Evolutionary conservation across 495 filamentous ascomycete species (phyloP).

Genomic region (Aspergillus nidulans): DNA sequence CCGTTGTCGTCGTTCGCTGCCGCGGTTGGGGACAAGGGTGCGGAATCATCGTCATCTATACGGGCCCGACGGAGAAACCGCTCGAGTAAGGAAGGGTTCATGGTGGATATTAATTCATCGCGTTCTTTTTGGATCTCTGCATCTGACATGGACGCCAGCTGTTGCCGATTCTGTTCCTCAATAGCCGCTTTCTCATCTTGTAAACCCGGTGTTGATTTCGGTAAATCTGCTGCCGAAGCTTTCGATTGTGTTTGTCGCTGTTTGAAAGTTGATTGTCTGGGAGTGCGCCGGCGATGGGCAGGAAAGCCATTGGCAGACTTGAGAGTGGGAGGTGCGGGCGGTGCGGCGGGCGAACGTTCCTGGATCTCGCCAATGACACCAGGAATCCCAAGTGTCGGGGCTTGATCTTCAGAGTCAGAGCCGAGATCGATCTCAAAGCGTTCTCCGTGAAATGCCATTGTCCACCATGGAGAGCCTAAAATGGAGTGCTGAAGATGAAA

Average conservation of each 20-base stretch:
- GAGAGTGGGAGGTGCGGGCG: conserved; percentile 54
- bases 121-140: conserved; percentile 74
- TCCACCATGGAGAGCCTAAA: neutral
- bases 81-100: conserved; percentile 70
- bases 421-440: conserved; percentile 55
- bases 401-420: conserved; percentile 32
- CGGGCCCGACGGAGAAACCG: conserved; percentile 73
- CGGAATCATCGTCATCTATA: conserved; percentile 55
- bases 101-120: conserved; percentile 62
- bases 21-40: neutral
- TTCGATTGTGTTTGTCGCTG: conserved; percentile 48
- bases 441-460: conserved; percentile 57
- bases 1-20: neutral
- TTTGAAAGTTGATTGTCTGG: conserved; percentile 69
- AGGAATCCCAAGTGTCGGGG: conserved; percentile 26
- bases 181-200: conserved; percentile 61
- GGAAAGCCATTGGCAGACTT: conserved; percentile 77
- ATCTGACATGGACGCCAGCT: conserved; percentile 72
- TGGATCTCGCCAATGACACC: conserved; percentile 70
- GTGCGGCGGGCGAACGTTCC: conserved; percentile 57
- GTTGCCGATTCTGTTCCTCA: conserved; percentile 73
- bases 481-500: conserved; percentile 1
- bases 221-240: neutral
- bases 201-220: neutral
- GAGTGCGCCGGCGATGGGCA: conserved; percentile 68